A percentile compares a stretch with the other conserved stretches of the same genome.
phyloP scores from a whole-genome alignment of 805 yeast species.

The Citeromyces matritensis region DNA sequence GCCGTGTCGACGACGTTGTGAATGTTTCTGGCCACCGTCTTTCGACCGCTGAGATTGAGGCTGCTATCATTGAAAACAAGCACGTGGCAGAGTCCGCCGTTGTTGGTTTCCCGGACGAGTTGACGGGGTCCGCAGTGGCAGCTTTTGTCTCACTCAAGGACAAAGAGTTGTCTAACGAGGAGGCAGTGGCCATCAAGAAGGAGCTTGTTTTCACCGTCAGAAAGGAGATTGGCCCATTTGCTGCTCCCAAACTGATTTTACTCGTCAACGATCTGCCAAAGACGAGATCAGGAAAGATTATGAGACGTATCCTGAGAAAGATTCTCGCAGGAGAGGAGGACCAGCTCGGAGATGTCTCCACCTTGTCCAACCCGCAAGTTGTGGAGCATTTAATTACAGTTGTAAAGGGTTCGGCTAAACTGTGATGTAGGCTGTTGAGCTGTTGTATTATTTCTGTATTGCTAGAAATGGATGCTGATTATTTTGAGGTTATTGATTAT shows the following conservation, averaged over 20 bases:
- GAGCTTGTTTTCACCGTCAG: too few species aligned
- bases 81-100: conserved; percentile 93
- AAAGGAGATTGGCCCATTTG: conserved; percentile 91
- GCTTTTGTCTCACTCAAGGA: conserved; percentile 83
- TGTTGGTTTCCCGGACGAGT: conserved; percentile 85
- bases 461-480: too few species aligned
- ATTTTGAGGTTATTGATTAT: too few species aligned
- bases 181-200: too few species aligned
- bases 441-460: too few species aligned
- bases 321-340: conserved; percentile 85
- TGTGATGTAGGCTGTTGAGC: too few species aligned
- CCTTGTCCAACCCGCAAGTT: conserved; percentile 87
- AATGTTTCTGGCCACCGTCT: conserved; percentile 96
- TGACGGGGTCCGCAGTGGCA: conserved; percentile 95
- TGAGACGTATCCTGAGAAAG: conserved; percentile 95
- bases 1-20: conserved; percentile 97
- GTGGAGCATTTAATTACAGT: too few species aligned
- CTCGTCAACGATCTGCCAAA: conserved; percentile 90
- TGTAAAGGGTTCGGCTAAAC: too few species aligned
- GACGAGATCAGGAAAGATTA: conserved; percentile 96
- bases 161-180: conserved; percentile 55
- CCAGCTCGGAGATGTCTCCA: conserved; percentile 83
- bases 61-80: conserved; percentile 68
- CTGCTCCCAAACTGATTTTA: conserved; percentile 80
- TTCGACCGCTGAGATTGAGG: conserved; percentile 95